Percentiles rank a stretch among this genome's conserved stretches.
Evolutionary conservation across 192 early-diverging fungal genomes (phyloP).

Genomic region (Backusella macrospora): DNA sequence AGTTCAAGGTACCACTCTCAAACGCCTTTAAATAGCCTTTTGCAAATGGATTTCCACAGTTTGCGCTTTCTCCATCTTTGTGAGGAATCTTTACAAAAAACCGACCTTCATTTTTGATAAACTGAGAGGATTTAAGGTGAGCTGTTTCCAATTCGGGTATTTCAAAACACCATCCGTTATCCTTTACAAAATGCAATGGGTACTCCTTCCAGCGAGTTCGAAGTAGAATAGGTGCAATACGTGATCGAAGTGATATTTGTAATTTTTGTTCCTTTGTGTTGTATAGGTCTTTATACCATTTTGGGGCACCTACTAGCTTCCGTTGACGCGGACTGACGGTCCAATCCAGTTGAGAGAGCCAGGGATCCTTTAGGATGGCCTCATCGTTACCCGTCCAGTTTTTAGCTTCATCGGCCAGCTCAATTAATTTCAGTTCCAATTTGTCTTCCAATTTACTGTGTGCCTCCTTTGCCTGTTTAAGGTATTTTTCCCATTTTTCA

Average conservation of each 20-base stretch:
- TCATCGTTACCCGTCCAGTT: slow-evolving; percentile 24
- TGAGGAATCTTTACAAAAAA: slow-evolving; percentile 78
- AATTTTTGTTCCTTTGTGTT: slow-evolving; percentile 56
- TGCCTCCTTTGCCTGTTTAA: slow-evolving; percentile 58
- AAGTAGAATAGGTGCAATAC: slow-evolving; percentile 81
- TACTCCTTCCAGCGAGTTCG: slow-evolving; percentile 80
- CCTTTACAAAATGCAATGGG: slow-evolving; percentile 71
- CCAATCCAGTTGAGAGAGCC: slow-evolving; percentile 86
- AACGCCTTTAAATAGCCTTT: slow-evolving; percentile 80
- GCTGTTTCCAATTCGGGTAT: slow-evolving; percentile 18
- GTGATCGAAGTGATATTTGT: slow-evolving; percentile 70
- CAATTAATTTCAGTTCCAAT: slow-evolving; percentile 50
- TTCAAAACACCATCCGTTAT: slow-evolving; percentile 83
- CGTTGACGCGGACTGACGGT: slow-evolving; percentile 47
- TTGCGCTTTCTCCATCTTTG: slow-evolving; percentile 74
- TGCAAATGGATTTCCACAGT: slow-evolving; percentile 85
- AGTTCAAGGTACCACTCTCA: slow-evolving; percentile 79
- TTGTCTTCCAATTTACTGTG: slow-evolving; percentile 54
- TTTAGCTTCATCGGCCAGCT: slow-evolving; percentile 45
- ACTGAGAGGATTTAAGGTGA: slow-evolving; percentile 37
- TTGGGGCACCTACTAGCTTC: slow-evolving; percentile 60
- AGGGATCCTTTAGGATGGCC: slow-evolving; percentile 67
- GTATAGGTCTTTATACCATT: slow-evolving; percentile 87
- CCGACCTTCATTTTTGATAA: slow-evolving; percentile 40
- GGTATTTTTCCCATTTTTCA: slow-evolving; percentile 78